These are phyloP conservation scores for Flammula alnicola DNA, from an alignment of 1,284 basidiomycete genomes.

Conservation along the genomic window DNA sequence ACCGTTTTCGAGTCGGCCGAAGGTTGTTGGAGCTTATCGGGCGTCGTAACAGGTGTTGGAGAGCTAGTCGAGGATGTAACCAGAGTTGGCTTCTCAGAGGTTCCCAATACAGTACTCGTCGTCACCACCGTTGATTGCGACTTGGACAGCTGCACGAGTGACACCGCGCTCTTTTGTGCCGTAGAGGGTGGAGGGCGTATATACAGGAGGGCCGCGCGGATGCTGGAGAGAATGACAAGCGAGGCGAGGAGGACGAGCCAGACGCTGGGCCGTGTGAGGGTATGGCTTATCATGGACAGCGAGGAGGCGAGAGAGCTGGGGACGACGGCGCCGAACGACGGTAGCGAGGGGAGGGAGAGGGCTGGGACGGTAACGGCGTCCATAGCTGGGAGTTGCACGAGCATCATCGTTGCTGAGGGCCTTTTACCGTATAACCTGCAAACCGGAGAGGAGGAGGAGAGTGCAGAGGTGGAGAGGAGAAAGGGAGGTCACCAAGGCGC, in stretches of 20 bases:
- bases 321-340: slow-evolving; percentile 23
- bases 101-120: too few species aligned
- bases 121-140: background rate
- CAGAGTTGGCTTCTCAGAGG: too few species aligned
- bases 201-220: slow-evolving; percentile 35
- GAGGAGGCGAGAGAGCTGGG: slow-evolving; percentile 22
- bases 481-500: slow-evolving; percentile 7
- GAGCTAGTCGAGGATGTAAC: slow-evolving; percentile 3
- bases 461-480: slow-evolving; percentile 8
- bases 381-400: slow-evolving; percentile 30
- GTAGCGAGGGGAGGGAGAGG: slow-evolving; percentile 27
- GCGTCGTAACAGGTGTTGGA: background rate
- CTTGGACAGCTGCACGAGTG: slow-evolving; percentile 14
- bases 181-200: slow-evolving; percentile 22
- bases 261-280: slow-evolving; percentile 20
- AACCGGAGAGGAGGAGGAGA: slow-evolving; percentile 8
- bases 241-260: slow-evolving; percentile 35
- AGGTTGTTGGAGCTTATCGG: background rate
- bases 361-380: slow-evolving; percentile 25
- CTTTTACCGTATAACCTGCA: too few species aligned
- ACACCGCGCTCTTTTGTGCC: slow-evolving; percentile 14
- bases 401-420: slow-evolving; percentile 28
- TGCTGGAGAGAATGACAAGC: slow-evolving; percentile 34
- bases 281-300: too few species aligned
- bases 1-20: slow-evolving; percentile 1